Conservation (phyloP, 768 basidiomycete species). For the Boletus reticuloceps region DNA sequence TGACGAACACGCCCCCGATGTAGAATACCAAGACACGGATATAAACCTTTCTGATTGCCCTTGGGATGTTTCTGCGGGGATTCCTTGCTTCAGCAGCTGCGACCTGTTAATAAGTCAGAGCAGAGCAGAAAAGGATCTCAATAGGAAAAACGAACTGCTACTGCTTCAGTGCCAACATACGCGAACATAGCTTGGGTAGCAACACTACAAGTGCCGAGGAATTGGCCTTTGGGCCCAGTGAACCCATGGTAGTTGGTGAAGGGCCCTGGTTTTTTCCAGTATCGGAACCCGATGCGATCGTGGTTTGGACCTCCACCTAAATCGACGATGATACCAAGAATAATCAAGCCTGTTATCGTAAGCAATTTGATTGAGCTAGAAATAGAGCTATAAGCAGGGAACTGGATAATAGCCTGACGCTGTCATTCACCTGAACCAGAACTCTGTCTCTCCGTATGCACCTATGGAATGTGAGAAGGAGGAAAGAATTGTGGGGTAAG, state of each 20-base stretch:
- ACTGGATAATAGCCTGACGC: too few species aligned
- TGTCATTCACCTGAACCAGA: slow-evolving; percentile 2
- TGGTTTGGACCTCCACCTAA: slow-evolving; percentile 1
- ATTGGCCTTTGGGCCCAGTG: neutral
- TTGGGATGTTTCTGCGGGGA: slow-evolving; percentile 2
- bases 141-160: neutral
- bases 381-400: neutral
- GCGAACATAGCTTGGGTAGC: slow-evolving; percentile 2
- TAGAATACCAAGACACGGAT: slow-evolving; percentile 3
- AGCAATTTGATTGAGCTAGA: slow-evolving; percentile 3
- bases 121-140: neutral
- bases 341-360: neutral
- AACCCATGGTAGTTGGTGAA: neutral
- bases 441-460: slow-evolving; percentile 6
- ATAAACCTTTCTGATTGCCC: slow-evolving; percentile 1
- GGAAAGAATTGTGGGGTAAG: neutral
- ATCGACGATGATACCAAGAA: slow-evolving; percentile 5
- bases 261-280: slow-evolving; percentile 36
- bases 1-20: slow-evolving; percentile 1
- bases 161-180: slow-evolving; percentile 2
- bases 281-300: slow-evolving; percentile 28
- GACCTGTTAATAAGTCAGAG: neutral
- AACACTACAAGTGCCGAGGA: slow-evolving; percentile 2
- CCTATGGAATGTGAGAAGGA: neutral
- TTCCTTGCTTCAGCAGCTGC: slow-evolving; percentile 6